Base-by-base conservation (phyloP, 192 early-diverging fungal species). In the Diversispora epigaea region DNA sequence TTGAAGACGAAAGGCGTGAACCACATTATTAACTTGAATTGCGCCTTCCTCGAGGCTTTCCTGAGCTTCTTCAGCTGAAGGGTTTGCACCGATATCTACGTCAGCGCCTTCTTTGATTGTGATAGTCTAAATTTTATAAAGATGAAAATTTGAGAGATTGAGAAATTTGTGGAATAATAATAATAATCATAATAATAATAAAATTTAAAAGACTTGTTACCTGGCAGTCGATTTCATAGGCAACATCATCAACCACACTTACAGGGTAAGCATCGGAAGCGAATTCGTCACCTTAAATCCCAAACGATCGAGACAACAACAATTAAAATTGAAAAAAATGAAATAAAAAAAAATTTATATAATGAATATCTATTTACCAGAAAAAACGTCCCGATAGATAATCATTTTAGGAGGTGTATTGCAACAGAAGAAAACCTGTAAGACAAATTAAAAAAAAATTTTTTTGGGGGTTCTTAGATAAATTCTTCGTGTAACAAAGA, bases 51-150 rank as follows among this genome's bases (percentile, higher is more conserved):
- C 93, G 55, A 90, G 77, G 0, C 55, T 77, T 61, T 92, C 93
- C 5, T 86, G 91, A 44, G 55, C 87, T 65, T 83, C 93, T 85
- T 95, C 94, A 70, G 94, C 94, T 45, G 96, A 95, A 69, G 94
- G 85, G 86, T 96, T 95, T 82, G 92, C 96, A 83, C 94, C 94
- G 73, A 92, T 95, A 80, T 97, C 91, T 63, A 97, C 85, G 47
- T 95, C 88, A 76, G 71, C 88, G 61, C 83, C 92, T 6, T 80
- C 84, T 66, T 82, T 85, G 73, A 93, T 66, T 39, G 79, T 84
- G 77, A 92, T 86, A 84, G 91, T 85, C 78, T 88, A 14, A 49
- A 49, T 11, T 32, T 49, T 11, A 79, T 65, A n/a, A 40, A 60
- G 22, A 55, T 32, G 39, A 32, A 50, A 76, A n/a, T 22, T 80